Conservation (phyloP, 2,329 filamentous ascomycete species). For the Ambrosiella cleistominuta region DNA sequence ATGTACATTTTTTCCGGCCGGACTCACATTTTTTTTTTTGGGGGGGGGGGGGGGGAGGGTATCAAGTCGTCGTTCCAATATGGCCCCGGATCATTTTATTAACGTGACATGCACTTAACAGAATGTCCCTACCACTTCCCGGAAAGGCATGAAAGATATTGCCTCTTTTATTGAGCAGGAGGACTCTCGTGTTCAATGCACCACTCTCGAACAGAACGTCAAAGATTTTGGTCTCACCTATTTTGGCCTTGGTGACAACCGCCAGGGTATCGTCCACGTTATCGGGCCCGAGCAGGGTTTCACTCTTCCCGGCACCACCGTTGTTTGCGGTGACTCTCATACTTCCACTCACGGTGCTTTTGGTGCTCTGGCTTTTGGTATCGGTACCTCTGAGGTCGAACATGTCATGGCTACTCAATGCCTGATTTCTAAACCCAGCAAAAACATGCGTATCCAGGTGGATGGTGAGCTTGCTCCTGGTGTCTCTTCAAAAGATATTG, state of each 20-base stretch:
- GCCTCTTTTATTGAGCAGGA: conserved; percentile 86
- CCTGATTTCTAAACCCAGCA: conserved; percentile 82
- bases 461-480: conserved; percentile 79
- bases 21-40: too few species aligned
- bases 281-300: conserved; percentile 98
- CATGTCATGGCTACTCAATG: conserved; percentile 95
- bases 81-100: conserved; percentile 13
- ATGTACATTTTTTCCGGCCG: conserved; percentile 24
- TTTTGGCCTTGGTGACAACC: conserved; percentile 89
- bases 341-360: conserved; percentile 97
- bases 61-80: not conserved
- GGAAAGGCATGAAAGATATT: conserved; percentile 87
- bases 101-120: conserved; percentile 21
- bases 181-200: conserved; percentile 83
- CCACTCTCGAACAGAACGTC: conserved; percentile 93
- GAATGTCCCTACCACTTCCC: conserved; percentile 85
- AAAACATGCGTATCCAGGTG: conserved; percentile 96
- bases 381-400: conserved; percentile 95
- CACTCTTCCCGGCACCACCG: conserved; percentile 88
- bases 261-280: conserved; percentile 95
- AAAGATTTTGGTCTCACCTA: conserved; percentile 93
- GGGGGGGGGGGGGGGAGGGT: too few species aligned
- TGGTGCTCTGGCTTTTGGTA: conserved; percentile 85
- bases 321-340: conserved; percentile 95
- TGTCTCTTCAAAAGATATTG: conserved; percentile 89